Conservation (phyloP, 208 protist species). For the Porcisia hertigi region DNA sequence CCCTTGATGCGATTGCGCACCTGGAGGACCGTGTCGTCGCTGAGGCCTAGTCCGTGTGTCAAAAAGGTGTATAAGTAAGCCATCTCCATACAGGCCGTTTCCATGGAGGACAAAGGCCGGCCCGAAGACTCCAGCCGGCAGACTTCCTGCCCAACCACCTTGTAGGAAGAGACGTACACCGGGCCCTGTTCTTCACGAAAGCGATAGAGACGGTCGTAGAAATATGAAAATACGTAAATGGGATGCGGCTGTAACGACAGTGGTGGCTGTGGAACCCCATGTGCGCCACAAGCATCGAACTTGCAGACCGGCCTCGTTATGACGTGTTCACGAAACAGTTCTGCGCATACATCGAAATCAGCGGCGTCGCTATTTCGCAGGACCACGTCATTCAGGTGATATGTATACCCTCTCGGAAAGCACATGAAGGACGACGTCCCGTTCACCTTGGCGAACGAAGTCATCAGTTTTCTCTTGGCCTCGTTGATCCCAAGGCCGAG, state of each 20-base stretch:
- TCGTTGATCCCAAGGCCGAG: conserved; percentile 77
- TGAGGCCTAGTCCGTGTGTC: conserved; percentile 49
- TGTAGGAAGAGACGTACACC: conserved; percentile 33
- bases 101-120: background rate
- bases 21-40: conserved; percentile 33
- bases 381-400: conserved; percentile 13
- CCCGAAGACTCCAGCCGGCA: conserved; percentile 16
- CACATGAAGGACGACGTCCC: conserved; percentile 27
- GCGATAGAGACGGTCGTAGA: conserved; percentile 54
- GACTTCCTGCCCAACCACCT: conserved; percentile 24
- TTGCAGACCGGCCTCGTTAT: conserved; percentile 27
- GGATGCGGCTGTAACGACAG: conserved; percentile 9
- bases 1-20: conserved; percentile 66
- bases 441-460: conserved; percentile 6
- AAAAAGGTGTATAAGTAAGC: conserved; percentile 80
- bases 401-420: conserved; percentile 22
- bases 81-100: conserved; percentile 70
- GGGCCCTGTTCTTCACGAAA: conserved; percentile 10
- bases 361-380: conserved; percentile 16
- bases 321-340: conserved; percentile 23
- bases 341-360: conserved; percentile 33
- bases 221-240: conserved; percentile 78
- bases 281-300: conserved; percentile 43
- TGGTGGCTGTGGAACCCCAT: conserved; percentile 56
- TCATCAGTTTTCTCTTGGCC: conserved; percentile 36